A percentile compares a stretch with the other conserved stretches of the same genome.
Conservation (phyloP, 208 protist species). For the Kentomonas sorsogonicus region DNA sequence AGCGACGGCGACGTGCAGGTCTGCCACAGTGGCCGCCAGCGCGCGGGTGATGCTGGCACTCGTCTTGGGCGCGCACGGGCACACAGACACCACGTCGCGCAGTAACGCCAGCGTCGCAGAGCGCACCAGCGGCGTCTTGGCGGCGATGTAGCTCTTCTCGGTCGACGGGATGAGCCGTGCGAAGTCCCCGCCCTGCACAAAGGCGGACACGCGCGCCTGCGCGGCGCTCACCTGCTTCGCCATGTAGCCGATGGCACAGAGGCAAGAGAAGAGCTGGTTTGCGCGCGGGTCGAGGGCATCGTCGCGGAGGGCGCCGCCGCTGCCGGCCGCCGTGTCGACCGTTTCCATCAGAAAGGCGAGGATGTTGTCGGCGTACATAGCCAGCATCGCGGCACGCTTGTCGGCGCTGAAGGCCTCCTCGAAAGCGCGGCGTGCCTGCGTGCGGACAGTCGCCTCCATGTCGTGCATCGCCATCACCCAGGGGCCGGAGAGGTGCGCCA, state of each 20-base stretch:
- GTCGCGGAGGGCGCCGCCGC: slow-evolving; percentile 35
- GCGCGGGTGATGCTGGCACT: slow-evolving; percentile 52
- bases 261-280: slow-evolving; percentile 52
- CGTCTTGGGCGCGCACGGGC: slow-evolving; percentile 42
- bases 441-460: slow-evolving; percentile 56
- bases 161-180: slow-evolving; percentile 36
- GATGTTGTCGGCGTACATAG: slow-evolving; percentile 55
- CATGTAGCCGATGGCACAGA: slow-evolving; percentile 80
- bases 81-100: slow-evolving; percentile 62
- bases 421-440: slow-evolving; percentile 49
- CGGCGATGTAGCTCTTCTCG: slow-evolving; percentile 28
- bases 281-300: slow-evolving; percentile 59
- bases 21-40: slow-evolving; percentile 38
- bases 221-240: slow-evolving; percentile 60
- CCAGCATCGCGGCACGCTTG: slow-evolving; percentile 51
- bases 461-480: slow-evolving; percentile 85
- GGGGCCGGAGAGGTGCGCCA: slow-evolving; percentile 45
- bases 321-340: slow-evolving; percentile 29
- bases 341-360: slow-evolving; percentile 29
- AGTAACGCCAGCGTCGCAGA: slow-evolving; percentile 71
- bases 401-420: slow-evolving; percentile 51
- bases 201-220: slow-evolving; percentile 45
- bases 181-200: slow-evolving; percentile 48
- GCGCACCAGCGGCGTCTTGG: slow-evolving; percentile 60
- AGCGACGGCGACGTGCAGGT: slow-evolving; percentile 39